phyloP scores from a whole-genome alignment of 371 early-diverging fungal genomes.

The Rhizopus stolonifer region DNA sequence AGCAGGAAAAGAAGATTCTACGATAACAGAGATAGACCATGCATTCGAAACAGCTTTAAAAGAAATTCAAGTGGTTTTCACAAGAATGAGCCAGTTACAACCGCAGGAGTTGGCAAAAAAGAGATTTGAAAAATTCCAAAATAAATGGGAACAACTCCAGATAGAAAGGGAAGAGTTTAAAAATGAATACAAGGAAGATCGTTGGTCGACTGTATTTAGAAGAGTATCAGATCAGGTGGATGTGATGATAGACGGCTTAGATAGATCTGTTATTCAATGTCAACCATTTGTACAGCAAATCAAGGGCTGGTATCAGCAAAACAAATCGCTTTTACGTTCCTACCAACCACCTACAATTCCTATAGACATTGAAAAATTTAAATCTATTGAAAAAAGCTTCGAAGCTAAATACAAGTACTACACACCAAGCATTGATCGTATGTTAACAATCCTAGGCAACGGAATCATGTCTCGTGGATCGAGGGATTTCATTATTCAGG shows the following conservation, averaged over 20 bases:
- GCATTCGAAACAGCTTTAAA: conserved; percentile 52
- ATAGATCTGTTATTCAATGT: conserved; percentile 56
- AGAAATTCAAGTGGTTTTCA: conserved; percentile 52
- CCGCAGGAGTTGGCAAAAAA: conserved; percentile 30
- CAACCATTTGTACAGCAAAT: conserved; percentile 49
- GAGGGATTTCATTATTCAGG: conserved; percentile 41
- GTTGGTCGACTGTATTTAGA: conserved; percentile 62
- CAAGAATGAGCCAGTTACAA: conserved; percentile 37
- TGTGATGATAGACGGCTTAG: conserved; percentile 62
- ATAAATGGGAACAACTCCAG: conserved; percentile 49
- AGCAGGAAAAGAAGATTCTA: conserved; percentile 22
- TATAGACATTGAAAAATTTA: conserved; percentile 53
- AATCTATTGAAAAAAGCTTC: conserved; percentile 56
- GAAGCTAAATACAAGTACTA: conserved; percentile 67
- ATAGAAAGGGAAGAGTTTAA: conserved; percentile 52
- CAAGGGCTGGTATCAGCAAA: conserved; percentile 33
- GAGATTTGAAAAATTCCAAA: conserved; percentile 36
- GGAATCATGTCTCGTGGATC: conserved; percentile 57
- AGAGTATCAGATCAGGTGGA: conserved; percentile 61
- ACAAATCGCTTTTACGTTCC: conserved; percentile 19
- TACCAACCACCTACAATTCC: conserved; percentile 20
- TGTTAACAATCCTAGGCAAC: conserved; percentile 59
- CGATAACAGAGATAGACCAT: conserved; percentile 46
- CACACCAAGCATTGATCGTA: conserved; percentile 57
- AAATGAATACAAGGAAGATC: conserved; percentile 62